A percentile compares a stretch with the other conserved stretches of the same genome.
Evolutionary conservation across 768 basidiomycete genomes (phyloP).

Genomic region (Lactifluus pinguis): DNA sequence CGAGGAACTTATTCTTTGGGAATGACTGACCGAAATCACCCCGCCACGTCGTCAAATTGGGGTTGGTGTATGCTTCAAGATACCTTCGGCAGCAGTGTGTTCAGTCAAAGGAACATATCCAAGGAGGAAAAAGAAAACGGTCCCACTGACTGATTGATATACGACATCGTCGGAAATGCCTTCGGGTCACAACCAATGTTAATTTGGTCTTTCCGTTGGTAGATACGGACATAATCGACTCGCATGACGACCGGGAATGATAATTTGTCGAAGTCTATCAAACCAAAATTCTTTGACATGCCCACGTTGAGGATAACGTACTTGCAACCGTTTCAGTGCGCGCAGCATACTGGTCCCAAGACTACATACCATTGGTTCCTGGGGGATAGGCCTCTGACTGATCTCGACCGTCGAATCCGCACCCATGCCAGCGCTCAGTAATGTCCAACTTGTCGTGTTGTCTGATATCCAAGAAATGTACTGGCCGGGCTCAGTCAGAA

Average conservation of each 20-base stretch:
- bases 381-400: constrained; percentile 29
- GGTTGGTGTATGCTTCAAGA: constrained; percentile 61
- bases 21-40: constrained; percentile 37
- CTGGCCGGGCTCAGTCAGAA: background rate
- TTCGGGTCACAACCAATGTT: constrained; percentile 64
- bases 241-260: constrained; percentile 51
- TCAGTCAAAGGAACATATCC: background rate
- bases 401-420: constrained; percentile 28
- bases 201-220: constrained; percentile 40
- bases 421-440: constrained; percentile 29
- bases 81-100: constrained; percentile 31
- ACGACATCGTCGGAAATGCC: constrained; percentile 62
- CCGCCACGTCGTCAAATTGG: constrained; percentile 43
- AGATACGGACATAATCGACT: constrained; percentile 79
- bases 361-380: constrained; percentile 34
- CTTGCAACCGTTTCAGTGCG: constrained; percentile 22
- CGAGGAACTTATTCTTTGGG: constrained; percentile 44
- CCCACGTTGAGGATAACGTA: constrained; percentile 51
- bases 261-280: constrained; percentile 44
- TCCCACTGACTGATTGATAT: constrained; percentile 56
- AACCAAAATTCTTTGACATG: constrained; percentile 51
- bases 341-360: background rate
- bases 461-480: constrained; percentile 40
- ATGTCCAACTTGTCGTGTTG: constrained; percentile 31
- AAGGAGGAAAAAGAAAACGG: background rate